Percentiles rank a stretch among this genome's conserved stretches.
phyloP scores from a whole-genome alignment of 345 rosid species.

The Hypericum androsaemum region DNA sequence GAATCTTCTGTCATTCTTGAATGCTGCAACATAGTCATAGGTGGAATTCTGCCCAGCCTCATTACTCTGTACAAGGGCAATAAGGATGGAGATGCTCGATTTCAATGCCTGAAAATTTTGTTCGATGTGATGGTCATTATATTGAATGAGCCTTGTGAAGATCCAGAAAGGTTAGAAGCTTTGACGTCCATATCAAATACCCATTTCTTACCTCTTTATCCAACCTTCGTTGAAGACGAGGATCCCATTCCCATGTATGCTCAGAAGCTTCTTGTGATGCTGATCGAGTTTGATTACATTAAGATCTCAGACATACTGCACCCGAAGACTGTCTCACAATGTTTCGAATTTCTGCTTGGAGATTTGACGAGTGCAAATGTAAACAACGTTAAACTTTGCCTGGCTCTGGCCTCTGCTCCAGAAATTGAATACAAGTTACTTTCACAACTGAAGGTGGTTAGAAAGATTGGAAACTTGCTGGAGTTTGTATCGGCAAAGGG shows the following conservation, averaged over 20 bases:
- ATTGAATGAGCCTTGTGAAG: constrained; percentile 49
- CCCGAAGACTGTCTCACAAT: constrained; percentile 73
- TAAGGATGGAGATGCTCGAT: constrained; percentile 89
- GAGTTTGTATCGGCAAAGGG: constrained; percentile 76
- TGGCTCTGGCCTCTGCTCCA: constrained; percentile 87
- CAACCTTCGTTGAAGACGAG: constrained; percentile 82
- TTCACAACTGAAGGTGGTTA: constrained; percentile 68
- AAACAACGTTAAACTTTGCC: constrained; percentile 77
- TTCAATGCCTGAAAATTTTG: constrained; percentile 77
- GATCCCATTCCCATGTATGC: constrained; percentile 97
- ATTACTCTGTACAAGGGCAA: constrained; percentile 71
- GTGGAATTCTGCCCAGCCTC: constrained; percentile 74
- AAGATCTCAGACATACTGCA: constrained; percentile 66
- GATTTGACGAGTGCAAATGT: constrained; percentile 86
- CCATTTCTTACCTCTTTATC: constrained; percentile 94
- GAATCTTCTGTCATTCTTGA: constrained; percentile 50
- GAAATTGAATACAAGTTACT: constrained; percentile 87
- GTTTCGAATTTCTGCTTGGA: constrained; percentile 85
- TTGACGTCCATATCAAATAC: constrained; percentile 61
- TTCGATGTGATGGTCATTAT: constrained; percentile 72
- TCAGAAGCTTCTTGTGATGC: constrained; percentile 91
- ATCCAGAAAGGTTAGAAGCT: constrained; percentile 41
- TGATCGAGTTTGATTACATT: constrained; percentile 63
- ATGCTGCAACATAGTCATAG: constrained; percentile 42
- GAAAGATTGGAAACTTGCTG: constrained; percentile 80